Conservation (phyloP, 179 eudicot species). For the Vitellaria paradoxa region DNA sequence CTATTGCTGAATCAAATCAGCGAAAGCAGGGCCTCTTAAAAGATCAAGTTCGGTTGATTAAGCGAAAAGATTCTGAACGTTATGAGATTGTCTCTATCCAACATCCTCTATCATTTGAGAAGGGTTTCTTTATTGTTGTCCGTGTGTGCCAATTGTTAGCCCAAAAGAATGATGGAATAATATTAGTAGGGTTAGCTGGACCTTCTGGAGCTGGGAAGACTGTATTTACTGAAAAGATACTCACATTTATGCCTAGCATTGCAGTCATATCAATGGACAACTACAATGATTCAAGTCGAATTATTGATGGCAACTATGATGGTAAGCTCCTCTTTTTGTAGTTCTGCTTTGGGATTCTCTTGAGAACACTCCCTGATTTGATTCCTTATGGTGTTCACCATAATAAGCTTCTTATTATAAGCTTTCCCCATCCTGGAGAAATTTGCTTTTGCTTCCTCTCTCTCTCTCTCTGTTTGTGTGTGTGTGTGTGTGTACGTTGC, state of each 20-base stretch:
- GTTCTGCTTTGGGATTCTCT: background rate
- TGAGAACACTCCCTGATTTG: background rate
- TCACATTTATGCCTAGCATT: slow-evolving; percentile 66
- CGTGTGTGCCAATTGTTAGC: slow-evolving; percentile 72
- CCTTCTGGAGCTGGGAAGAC: slow-evolving; percentile 84
- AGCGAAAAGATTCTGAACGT: slow-evolving; percentile 54
- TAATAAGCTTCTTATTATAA: background rate
- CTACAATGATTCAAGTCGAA: slow-evolving; percentile 69
- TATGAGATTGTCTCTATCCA: slow-evolving; percentile 57
- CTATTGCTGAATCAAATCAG: slow-evolving; percentile 35
- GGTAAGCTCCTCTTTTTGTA: slow-evolving; percentile 30
- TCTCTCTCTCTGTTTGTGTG: background rate
- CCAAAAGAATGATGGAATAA: slow-evolving; percentile 64
- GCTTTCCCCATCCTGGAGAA: background rate
- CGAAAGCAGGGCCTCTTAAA: slow-evolving; percentile 56
- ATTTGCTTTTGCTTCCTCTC: background rate
- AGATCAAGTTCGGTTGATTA: slow-evolving; percentile 65
- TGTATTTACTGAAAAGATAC: slow-evolving; percentile 61
- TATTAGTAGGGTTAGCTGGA: slow-evolving; percentile 70
- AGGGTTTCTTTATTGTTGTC: slow-evolving; percentile 64
- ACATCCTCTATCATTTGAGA: slow-evolving; percentile 61
- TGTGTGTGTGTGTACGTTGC: background rate
- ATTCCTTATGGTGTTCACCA: background rate
- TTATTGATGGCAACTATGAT: slow-evolving; percentile 70
- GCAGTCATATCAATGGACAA: slow-evolving; percentile 81